Evolutionary conservation across 768 basidiomycete genomes (phyloP).

Genomic region (Panus rudis): DNA sequence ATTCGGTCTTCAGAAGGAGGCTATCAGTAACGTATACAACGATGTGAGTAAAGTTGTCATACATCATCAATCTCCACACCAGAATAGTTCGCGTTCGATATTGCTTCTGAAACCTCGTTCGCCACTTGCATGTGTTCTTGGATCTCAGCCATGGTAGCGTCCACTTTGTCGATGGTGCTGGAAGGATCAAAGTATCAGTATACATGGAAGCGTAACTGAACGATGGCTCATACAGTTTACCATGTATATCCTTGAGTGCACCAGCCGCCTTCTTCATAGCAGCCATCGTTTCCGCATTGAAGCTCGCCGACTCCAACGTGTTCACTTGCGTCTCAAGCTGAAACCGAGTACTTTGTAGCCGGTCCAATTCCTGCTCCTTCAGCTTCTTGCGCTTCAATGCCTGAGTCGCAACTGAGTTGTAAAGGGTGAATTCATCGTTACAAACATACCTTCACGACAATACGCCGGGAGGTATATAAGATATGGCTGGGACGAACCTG

Average conservation of each 20-base stretch:
- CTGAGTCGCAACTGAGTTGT: constrained; percentile 65
- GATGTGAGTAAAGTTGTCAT: constrained; percentile 15
- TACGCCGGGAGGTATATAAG: neutral
- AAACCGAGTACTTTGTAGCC: constrained; percentile 75
- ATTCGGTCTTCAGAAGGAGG: constrained; percentile 50
- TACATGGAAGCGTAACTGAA: neutral
- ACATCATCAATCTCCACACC: constrained; percentile 70
- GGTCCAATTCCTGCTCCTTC: constrained; percentile 79
- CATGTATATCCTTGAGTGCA: constrained; percentile 85
- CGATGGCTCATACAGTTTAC: constrained; percentile 63
- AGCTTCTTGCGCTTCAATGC: constrained; percentile 93
- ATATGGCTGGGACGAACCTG: constrained; percentile 51
- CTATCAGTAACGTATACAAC: constrained; percentile 1
- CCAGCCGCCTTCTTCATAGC: constrained; percentile 95
- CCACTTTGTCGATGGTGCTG: constrained; percentile 85
- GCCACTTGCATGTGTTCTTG: constrained; percentile 89
- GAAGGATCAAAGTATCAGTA: neutral
- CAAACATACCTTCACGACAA: too few species aligned
- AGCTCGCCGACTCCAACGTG: constrained; percentile 93
- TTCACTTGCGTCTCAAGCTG: constrained; percentile 96
- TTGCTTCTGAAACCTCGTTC: constrained; percentile 85
- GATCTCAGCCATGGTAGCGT: constrained; percentile 79
- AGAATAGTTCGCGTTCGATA: constrained; percentile 62
- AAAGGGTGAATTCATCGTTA: constrained; percentile 1
- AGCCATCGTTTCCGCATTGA: constrained; percentile 95